Conservation (phyloP, 116 monocot genomes). For the Thalassia testudinum region DNA sequence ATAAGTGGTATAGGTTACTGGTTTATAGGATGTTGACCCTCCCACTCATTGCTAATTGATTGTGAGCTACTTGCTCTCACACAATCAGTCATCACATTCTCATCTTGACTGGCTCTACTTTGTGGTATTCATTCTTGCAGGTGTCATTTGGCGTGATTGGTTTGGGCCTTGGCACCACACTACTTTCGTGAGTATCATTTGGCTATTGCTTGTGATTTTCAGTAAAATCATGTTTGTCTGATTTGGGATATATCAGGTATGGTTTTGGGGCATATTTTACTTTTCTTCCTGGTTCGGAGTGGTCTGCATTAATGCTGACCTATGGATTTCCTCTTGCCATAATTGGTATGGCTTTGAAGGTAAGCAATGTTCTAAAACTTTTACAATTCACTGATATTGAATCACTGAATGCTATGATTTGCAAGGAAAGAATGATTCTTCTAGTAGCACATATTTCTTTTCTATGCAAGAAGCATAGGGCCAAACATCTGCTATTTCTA, state of each 20-base stretch:
- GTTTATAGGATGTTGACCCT: too few relatives aligned
- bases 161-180: slow-evolving; percentile 45
- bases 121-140: slow-evolving; percentile 15
- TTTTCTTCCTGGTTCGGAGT: slow-evolving; percentile 87
- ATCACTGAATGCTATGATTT: too few relatives aligned
- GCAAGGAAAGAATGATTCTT: too few relatives aligned
- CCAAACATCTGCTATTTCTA: too few relatives aligned
- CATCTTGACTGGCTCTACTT: background rate
- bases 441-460: too few relatives aligned
- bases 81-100: background rate
- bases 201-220: background rate
- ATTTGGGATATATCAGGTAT: slow-evolving; percentile 36
- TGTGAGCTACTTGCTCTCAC: too few relatives aligned
- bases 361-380: slow-evolving; percentile 5
- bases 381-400: background rate
- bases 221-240: background rate
- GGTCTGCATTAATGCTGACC: slow-evolving; percentile 99
- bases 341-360: slow-evolving; percentile 99
- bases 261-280: slow-evolving; percentile 96
- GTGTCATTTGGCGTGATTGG: slow-evolving; percentile 89
- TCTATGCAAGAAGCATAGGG: too few relatives aligned
- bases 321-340: slow-evolving; percentile 97
- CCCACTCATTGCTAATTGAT: too few relatives aligned
- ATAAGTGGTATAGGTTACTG: too few relatives aligned
- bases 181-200: slow-evolving; percentile 60